Conservation (phyloP, 306 rosid genomes). For the Cicer bijugum region DNA sequence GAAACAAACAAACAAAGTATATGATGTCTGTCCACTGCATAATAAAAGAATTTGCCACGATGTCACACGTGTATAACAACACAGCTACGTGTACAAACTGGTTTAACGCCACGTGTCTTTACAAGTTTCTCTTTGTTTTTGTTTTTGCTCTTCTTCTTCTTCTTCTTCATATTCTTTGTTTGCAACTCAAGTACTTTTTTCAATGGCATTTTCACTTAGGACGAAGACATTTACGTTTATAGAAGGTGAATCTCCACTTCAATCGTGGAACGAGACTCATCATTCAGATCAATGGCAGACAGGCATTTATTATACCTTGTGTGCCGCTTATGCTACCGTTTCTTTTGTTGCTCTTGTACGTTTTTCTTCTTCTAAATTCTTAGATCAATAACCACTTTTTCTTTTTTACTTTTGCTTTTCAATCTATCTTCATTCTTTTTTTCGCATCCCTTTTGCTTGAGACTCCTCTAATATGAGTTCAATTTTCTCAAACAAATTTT, state of each 20-base stretch:
- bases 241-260: constrained; percentile 37
- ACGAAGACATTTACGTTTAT: constrained; percentile 45
- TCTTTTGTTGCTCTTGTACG: constrained; percentile 66
- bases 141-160: constrained; percentile 21
- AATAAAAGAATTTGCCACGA: constrained; percentile 50
- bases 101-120: constrained; percentile 44
- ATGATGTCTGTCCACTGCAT: constrained; percentile 34
- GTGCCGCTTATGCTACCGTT: constrained; percentile 58
- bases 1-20: background rate
- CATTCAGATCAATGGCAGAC: constrained; percentile 49
- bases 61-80: constrained; percentile 46
- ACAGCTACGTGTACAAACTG: constrained; percentile 35
- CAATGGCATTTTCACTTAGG: constrained; percentile 10
- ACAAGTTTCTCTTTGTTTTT: background rate
- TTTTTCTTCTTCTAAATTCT: constrained; percentile 16
- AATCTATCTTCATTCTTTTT: background rate
- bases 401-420: background rate
- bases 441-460: background rate
- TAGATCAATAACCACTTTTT: constrained; percentile 2
- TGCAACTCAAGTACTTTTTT: background rate
- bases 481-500: background rate
- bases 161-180: constrained; percentile 1
- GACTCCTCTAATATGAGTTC: background rate
- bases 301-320: constrained; percentile 51
- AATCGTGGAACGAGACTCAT: constrained; percentile 51